These are phyloP conservation scores for Sphagnurus paluster DNA, from an alignment of 1,284 basidiomycete genomes.

Conservation along the genomic window DNA sequence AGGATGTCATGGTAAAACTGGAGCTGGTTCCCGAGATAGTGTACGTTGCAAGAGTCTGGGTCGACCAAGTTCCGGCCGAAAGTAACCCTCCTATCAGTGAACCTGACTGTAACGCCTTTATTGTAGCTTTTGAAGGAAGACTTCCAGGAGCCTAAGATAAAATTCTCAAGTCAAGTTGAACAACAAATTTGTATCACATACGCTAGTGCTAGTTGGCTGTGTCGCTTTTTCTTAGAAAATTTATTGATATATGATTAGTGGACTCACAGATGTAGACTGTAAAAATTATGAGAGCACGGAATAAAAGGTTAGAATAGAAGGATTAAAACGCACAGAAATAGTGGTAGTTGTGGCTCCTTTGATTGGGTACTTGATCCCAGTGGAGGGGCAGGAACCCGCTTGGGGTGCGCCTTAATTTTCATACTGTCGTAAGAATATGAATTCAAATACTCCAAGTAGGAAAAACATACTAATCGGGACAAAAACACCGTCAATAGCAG, in stretches of 20 bases:
- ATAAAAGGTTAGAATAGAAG: neutral
- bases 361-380: constrained; percentile 64
- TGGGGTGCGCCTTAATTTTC: constrained; percentile 47
- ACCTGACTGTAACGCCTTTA: constrained; percentile 36
- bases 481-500: constrained; percentile 65
- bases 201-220: constrained; percentile 16
- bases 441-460: neutral
- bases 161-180: neutral
- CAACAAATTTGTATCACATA: constrained; percentile 3
- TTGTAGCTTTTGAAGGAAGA: constrained; percentile 45
- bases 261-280: constrained; percentile 14
- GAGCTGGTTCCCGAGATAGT: constrained; percentile 37
- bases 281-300: too few relatives aligned
- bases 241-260: neutral
- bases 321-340: neutral
- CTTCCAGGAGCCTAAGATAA: constrained; percentile 29
- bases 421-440: neutral
- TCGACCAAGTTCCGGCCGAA: constrained; percentile 50
- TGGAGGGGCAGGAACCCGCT: constrained; percentile 51
- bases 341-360: constrained; percentile 42
- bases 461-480: constrained; percentile 51
- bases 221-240: neutral
- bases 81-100: constrained; percentile 44
- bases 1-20: constrained; percentile 52
- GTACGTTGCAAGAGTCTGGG: constrained; percentile 49